These are phyloP conservation scores for Rhodosporidiobolus odoratus DNA, from an alignment of 768 basidiomycete genomes.

Conservation along the genomic window DNA sequence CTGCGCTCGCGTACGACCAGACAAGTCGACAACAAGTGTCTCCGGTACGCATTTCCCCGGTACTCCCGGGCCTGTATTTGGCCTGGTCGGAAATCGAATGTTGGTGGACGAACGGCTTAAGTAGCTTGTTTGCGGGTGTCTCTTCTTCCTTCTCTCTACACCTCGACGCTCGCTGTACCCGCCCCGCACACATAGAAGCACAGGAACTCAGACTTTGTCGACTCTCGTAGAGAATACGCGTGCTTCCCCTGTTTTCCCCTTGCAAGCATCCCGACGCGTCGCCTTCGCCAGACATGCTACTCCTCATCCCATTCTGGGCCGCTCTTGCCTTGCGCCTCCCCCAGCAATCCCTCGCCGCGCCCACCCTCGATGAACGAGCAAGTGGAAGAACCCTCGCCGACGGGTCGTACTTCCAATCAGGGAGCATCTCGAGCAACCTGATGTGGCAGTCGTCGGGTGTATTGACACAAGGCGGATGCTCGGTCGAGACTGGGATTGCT, in stretches of 20 bases:
- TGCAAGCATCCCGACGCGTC: background rate
- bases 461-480: background rate
- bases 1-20: too few relatives aligned
- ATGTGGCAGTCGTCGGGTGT: constrained; percentile 10
- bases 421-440: constrained; percentile 3
- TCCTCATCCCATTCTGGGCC: background rate
- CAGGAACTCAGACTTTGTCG: too few relatives aligned
- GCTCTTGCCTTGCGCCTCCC: background rate
- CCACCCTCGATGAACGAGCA: constrained; percentile 5
- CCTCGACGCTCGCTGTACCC: too few relatives aligned
- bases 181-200: too few relatives aligned
- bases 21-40: too few relatives aligned
- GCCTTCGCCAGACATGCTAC: background rate
- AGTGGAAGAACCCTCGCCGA: constrained; percentile 4
- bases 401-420: constrained; percentile 4
- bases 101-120: too few relatives aligned
- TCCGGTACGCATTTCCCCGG: too few relatives aligned
- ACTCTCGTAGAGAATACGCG: background rate
- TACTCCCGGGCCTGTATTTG: too few relatives aligned
- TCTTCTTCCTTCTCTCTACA: too few relatives aligned
- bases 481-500: constrained; percentile 2
- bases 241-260: background rate
- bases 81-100: too few relatives aligned
- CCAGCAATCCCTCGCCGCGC: background rate
- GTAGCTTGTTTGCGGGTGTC: too few relatives aligned